Percentiles rank a stretch among this genome's conserved stretches.
Evolutionary conservation across 2,329 filamentous ascomycete genomes (phyloP).

Genomic region (Phialemoniopsis sp.): DNA sequence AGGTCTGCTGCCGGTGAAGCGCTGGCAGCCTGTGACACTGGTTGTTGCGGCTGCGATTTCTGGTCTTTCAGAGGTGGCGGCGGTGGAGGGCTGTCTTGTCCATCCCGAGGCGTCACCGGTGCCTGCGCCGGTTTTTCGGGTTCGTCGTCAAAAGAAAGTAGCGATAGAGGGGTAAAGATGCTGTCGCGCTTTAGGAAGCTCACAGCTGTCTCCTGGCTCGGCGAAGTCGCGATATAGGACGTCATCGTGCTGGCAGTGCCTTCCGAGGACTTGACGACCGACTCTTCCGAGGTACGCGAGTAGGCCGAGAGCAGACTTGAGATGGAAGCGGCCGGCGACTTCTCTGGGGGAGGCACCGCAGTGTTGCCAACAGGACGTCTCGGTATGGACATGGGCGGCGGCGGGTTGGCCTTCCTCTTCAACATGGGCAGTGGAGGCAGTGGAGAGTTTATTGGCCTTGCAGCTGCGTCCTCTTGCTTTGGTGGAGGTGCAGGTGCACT

Average conservation of each 20-base stretch:
- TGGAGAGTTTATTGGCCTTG: constrained; percentile 20
- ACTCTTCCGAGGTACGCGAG: constrained; percentile 40
- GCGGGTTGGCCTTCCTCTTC: constrained; percentile 7
- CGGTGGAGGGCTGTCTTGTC: constrained; percentile 1
- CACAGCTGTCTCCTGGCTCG: neutral
- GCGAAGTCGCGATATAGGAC: constrained; percentile 17
- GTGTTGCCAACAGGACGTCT: constrained; percentile 25
- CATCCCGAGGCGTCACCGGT: neutral
- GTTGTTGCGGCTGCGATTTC: neutral
- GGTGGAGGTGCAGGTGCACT: constrained; percentile 3
- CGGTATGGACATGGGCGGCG: constrained; percentile 26
- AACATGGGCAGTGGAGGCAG: constrained; percentile 23
- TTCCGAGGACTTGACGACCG: constrained; percentile 34
- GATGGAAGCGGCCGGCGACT: constrained; percentile 43
- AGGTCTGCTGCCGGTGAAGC: constrained; percentile 7
- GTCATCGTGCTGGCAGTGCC: constrained; percentile 29
- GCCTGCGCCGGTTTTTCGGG: too few species aligned
- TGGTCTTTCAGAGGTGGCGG: neutral
- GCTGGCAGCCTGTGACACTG: constrained; percentile 1
- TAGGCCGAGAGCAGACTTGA: constrained; percentile 54
- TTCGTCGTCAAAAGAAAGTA: too few species aligned
- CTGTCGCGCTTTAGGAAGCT: too few species aligned
- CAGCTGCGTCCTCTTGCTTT: constrained; percentile 4
- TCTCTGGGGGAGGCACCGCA: constrained; percentile 15
- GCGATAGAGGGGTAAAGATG: too few species aligned